Evolutionary conservation across 179 eudicot genomes (phyloP).

Genomic region (Beta macrorhiza): DNA sequence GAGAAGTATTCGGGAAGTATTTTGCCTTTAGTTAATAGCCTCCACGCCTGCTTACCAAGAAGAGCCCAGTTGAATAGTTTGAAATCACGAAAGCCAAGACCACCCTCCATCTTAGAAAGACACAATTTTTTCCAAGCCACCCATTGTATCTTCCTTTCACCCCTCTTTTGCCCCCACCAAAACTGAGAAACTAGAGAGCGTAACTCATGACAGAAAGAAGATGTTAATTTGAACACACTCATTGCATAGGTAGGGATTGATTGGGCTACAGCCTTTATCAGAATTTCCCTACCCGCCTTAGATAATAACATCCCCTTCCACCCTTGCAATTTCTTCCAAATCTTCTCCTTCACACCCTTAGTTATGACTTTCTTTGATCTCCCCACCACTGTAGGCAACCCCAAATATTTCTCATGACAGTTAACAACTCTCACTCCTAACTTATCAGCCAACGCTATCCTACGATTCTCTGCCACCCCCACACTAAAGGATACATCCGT

Average conservation of each 20-base stretch:
- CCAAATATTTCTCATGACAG: neutral
- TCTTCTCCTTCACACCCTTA: neutral
- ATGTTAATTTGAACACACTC: neutral
- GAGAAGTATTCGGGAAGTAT: no score
- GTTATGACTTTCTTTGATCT: neutral
- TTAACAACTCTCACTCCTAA: neutral
- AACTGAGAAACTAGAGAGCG: neutral
- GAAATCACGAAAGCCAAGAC: neutral
- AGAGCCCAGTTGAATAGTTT: neutral
- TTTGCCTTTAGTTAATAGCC: neutral
- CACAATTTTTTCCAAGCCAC: no score
- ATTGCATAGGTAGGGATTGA: neutral
- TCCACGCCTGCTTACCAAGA: neutral
- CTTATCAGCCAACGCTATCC: neutral
- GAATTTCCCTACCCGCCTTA: neutral
- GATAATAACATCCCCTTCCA: neutral
- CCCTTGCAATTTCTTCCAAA: neutral
- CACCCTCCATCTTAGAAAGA: neutral
- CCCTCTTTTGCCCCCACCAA: neutral
- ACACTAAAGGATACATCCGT: neutral
- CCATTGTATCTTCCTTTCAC: no score
- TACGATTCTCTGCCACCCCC: neutral
- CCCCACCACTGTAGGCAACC: neutral
- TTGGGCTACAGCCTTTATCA: neutral
- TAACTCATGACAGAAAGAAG: neutral